These are phyloP conservation scores for Rhypophila decipiens DNA, from an alignment of 495 filamentous ascomycete genomes.

Conservation along the genomic window DNA sequence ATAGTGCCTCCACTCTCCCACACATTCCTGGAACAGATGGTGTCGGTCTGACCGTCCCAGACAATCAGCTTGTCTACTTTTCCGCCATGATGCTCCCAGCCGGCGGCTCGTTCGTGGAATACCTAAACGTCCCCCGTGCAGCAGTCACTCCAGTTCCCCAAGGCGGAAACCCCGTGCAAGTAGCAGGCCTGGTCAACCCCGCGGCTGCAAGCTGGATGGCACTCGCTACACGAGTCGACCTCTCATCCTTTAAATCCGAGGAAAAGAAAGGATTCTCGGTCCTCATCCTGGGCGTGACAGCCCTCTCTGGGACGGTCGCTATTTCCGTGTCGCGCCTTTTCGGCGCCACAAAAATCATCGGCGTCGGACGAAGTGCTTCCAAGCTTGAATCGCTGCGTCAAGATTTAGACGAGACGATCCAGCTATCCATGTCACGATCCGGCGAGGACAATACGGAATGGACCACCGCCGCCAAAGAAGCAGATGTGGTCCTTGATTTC, in stretches of 20 bases:
- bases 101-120: not conserved
- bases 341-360: not conserved
- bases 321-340: not conserved
- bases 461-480: not conserved
- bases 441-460: not conserved
- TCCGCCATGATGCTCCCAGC: not conserved
- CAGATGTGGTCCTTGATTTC: not conserved
- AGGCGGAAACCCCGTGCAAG: not conserved
- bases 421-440: not conserved
- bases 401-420: not conserved
- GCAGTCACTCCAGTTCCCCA: not conserved
- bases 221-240: not conserved
- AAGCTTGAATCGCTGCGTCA: not conserved
- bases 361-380: not conserved
- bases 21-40: not conserved
- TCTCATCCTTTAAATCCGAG: not conserved
- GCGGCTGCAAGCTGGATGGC: not conserved
- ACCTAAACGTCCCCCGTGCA: not conserved
- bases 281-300: not conserved
- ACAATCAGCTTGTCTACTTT: not conserved
- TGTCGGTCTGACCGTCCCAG: not conserved
- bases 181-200: not conserved
- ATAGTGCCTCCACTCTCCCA: not conserved
- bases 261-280: not conserved
- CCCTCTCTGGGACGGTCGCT: not conserved